Base-by-base conservation (phyloP, 805 yeast species). In the Debaryomyces castellii region DNA sequence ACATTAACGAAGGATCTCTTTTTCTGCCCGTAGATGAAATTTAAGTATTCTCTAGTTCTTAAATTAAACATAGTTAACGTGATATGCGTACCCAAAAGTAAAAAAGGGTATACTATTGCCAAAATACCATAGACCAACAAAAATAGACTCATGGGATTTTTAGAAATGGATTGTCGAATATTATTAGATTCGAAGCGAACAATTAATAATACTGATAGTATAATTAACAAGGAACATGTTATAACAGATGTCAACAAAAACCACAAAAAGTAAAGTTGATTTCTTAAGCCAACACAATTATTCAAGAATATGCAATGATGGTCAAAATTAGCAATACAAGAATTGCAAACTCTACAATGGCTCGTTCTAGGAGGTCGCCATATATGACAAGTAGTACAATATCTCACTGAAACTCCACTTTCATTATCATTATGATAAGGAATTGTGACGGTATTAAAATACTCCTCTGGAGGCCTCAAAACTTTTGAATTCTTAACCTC, bases 291-390 rank as follows among this genome's bases (percentile, higher is more conserved):
- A 40, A 71, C 69, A 50, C 77, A 72, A 47, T 70, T 71, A 51
- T 71, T 71, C 41, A 88, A 58, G 80, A 87, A 81, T 28, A 71
- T 53, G 57, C 91, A 85, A 60, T 85, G 91, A 59, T 85, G 92
- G 54, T 89, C 96, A 54, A 80, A 85, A 40, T 77, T 54, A 9
- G 78, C 61, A 16, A 87, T 69, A 57, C 96, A 89, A 6, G 71
- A 70, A 50, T 80, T 80, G 64, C 96, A 88, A 2, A 71, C 70
- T 1, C 83, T 73, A 57, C 96, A 88, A 62, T 88, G 96, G 49
- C 71, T 64, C 16, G 70, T 66, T 43, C 95, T 65, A 1, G 90
- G 88, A 8, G 89, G 85, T 51, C 92, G 64, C 92, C 95, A 87
- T 12, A 71, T 62, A 44, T 69, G 74, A 49, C 77, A 73, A 4